Percentiles rank a stretch among this genome's conserved stretches.
Conservation (phyloP, 2,329 filamentous ascomycete genomes). For the Botrytis pseudocinerea region DNA sequence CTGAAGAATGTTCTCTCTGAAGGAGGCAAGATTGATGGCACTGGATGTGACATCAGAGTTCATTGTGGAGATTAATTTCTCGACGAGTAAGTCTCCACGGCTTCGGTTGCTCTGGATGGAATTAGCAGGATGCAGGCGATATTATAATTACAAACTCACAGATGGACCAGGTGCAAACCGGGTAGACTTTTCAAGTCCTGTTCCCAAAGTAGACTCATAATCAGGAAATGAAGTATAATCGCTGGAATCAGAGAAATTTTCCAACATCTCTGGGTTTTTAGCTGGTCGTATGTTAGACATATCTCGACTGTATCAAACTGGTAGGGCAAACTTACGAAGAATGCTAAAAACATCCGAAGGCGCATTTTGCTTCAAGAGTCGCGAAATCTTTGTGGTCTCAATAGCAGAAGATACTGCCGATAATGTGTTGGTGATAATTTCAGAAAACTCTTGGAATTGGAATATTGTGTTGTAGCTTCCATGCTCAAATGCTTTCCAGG, state of each 20-base stretch:
- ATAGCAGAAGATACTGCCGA: slow-evolving; percentile 35
- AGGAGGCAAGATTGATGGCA: neutral
- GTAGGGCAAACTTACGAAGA: slow-evolving; percentile 35
- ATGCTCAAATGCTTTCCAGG: slow-evolving; percentile 38
- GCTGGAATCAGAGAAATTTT: slow-evolving; percentile 34
- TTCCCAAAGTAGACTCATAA: slow-evolving; percentile 34
- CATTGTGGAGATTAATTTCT: slow-evolving; percentile 32
- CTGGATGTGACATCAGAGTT: slow-evolving; percentile 12
- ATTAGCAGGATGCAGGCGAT: slow-evolving; percentile 23
- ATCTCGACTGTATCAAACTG: neutral
- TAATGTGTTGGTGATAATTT: slow-evolving; percentile 34
- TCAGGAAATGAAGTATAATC: slow-evolving; percentile 41
- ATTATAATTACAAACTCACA: slow-evolving; percentile 27
- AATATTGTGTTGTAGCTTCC: slow-evolving; percentile 42
- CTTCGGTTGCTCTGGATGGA: slow-evolving; percentile 30
- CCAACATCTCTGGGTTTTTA: slow-evolving; percentile 15
- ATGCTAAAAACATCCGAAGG: slow-evolving; percentile 31
- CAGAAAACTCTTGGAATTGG: slow-evolving; percentile 38
- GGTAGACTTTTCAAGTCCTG: slow-evolving; percentile 34
- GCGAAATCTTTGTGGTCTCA: slow-evolving; percentile 37
- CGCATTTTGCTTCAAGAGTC: slow-evolving; percentile 32
- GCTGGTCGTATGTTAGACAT: slow-evolving; percentile 6
- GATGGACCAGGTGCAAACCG: slow-evolving; percentile 34
- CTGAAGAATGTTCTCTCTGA: neutral
- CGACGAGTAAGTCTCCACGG: slow-evolving; percentile 29